Conservation (phyloP, 1,139 yeast genomes). For the Maudiozyma humilis region DNA sequence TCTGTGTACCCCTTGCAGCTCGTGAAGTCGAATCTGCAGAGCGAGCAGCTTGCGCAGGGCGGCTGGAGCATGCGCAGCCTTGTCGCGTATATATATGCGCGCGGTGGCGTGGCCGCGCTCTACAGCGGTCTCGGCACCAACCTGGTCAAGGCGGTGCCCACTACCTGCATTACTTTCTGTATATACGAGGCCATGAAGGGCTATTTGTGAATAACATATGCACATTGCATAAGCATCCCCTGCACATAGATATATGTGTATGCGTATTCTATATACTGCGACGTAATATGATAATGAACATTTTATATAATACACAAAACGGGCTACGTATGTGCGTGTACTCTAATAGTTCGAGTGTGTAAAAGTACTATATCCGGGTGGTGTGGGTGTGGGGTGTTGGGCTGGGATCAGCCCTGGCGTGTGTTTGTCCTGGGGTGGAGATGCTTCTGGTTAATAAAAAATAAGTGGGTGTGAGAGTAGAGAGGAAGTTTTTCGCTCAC, state of each 20-base stretch:
- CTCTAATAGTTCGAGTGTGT: background rate
- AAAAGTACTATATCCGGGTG: background rate
- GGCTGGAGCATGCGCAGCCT: constrained; percentile 38
- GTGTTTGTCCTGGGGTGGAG: too few relatives aligned
- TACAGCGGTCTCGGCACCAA: constrained; percentile 69
- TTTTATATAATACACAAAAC: background rate
- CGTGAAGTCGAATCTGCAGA: constrained; percentile 68
- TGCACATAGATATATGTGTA: too few relatives aligned
- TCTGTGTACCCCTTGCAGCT: constrained; percentile 81
- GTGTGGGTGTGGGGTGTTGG: background rate
- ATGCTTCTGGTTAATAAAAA: too few relatives aligned
- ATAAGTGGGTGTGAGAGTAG: background rate
- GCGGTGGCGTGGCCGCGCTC: constrained; percentile 52
- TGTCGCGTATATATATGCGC: constrained; percentile 33
- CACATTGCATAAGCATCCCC: background rate
- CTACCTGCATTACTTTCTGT: constrained; percentile 63
- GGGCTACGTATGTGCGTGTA: too few relatives aligned
- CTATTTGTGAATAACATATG: constrained; percentile 3
- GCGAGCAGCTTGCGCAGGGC: constrained; percentile 30
- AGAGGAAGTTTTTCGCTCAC: background rate
- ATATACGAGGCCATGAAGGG: constrained; percentile 46
- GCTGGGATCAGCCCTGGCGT: too few relatives aligned
- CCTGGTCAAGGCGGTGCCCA: constrained; percentile 57
- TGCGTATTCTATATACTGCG: too few relatives aligned
- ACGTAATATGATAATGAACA: background rate